Percentiles rank a stretch among this genome's conserved stretches.
Conservation (phyloP, 148 eudicot genomes). For the Amaranthus hypochondriacus region DNA sequence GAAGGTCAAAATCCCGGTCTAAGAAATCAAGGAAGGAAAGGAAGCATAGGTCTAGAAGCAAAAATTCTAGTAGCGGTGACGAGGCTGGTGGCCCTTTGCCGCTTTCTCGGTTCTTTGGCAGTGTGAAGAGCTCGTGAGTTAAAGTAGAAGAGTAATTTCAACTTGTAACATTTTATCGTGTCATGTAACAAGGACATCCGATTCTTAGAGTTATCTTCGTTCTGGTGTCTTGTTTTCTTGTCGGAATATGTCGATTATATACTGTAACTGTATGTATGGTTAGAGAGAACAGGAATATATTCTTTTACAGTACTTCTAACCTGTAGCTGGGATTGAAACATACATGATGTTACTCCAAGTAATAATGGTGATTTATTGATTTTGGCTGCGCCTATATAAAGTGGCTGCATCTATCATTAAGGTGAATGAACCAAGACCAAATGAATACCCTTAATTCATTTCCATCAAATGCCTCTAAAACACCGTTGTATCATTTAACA, state of each 20-base stretch:
- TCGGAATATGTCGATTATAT: background rate
- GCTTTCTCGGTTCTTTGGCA: conserved; percentile 92
- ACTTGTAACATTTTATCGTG: conserved; percentile 20
- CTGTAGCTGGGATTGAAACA: background rate
- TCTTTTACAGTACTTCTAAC: background rate
- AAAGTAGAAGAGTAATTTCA: background rate
- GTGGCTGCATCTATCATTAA: too few species aligned
- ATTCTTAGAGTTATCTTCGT: conserved; percentile 9
- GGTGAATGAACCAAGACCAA: too few species aligned
- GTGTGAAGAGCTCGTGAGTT: conserved; percentile 45
- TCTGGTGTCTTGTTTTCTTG: too few species aligned
- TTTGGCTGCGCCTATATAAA: too few species aligned
- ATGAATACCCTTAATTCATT: too few species aligned
- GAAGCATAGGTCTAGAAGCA: conserved; percentile 64
- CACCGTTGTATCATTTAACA: too few species aligned
- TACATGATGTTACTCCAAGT: background rate
- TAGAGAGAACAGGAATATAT: conserved; percentile 3
- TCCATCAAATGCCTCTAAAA: too few species aligned
- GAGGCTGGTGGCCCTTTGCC: conserved; percentile 76
- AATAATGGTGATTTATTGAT: too few species aligned
- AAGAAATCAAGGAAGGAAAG: conserved; percentile 69
- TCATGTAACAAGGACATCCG: conserved; percentile 5
- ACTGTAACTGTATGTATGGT: conserved; percentile 14
- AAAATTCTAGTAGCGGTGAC: conserved; percentile 44
- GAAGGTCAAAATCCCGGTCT: conserved; percentile 63